Percentiles rank a stretch among this genome's conserved stretches.
Evolutionary conservation across 768 basidiomycete species (phyloP).

Genomic region (Tylopilus felleus): DNA sequence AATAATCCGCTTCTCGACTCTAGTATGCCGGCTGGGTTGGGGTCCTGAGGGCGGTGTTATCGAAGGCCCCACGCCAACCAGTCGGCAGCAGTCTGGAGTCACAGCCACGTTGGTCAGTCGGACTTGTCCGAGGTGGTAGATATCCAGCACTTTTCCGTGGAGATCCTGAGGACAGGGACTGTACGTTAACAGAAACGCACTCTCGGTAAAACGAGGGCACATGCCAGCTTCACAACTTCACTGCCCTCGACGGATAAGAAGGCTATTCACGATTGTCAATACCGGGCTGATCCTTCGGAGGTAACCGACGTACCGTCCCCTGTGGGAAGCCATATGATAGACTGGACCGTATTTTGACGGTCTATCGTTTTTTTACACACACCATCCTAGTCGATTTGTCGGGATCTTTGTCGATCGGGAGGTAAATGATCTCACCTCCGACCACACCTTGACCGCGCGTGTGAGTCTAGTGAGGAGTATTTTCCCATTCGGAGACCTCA

Average conservation of each 20-base stretch:
- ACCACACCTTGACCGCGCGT: conserved; percentile 52
- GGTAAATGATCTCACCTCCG: conserved; percentile 34
- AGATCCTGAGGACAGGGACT: conserved; percentile 35
- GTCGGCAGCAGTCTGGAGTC: conserved; percentile 43
- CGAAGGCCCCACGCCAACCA: conserved; percentile 50
- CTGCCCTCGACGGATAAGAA: conserved; percentile 52
- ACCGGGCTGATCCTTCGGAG: conserved; percentile 4
- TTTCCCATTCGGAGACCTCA: conserved; percentile 47
- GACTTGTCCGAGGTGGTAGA: conserved; percentile 44
- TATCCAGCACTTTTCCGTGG: conserved; percentile 42
- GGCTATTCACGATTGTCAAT: conserved; percentile 30
- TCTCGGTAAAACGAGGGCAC: conserved; percentile 10
- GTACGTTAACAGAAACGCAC: conserved; percentile 15
- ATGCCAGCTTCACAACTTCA: conserved; percentile 44
- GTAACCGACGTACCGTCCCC: conserved; percentile 38
- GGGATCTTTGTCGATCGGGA: conserved; percentile 1
- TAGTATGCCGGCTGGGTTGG: conserved; percentile 46
- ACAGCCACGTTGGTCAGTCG: conserved; percentile 49
- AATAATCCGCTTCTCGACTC: conserved; percentile 52
- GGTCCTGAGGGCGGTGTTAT: conserved; percentile 40
- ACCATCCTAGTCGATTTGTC: conserved; percentile 38
- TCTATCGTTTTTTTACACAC: conserved; percentile 51
- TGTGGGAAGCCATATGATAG: conserved; percentile 51
- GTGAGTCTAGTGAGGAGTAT: conserved; percentile 46
- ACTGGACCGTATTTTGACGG: conserved; percentile 43